phyloP scores from a whole-genome alignment of 2,329 filamentous ascomycete species.

The Exophiala lecanii-corni region DNA sequence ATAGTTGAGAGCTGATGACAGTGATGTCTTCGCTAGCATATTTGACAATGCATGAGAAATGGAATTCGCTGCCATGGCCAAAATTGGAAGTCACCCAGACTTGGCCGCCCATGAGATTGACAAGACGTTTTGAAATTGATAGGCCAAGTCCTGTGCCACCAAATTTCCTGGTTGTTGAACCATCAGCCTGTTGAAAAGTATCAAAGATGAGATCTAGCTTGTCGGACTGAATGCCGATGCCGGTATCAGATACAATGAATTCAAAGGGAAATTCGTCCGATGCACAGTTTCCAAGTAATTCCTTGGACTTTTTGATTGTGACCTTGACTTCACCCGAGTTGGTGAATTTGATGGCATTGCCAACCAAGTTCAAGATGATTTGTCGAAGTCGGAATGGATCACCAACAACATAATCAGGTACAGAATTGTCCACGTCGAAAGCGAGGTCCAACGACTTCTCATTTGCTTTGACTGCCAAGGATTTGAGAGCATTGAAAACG shows the following conservation, averaged over 20 bases:
- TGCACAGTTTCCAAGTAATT: conserved; percentile 49
- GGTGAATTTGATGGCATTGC: conserved; percentile 98
- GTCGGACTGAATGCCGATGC: conserved; percentile 91
- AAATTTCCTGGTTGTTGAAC: conserved; percentile 92
- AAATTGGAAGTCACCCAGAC: conserved; percentile 94
- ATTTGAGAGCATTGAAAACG: conserved; percentile 96
- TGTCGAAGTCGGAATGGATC: conserved; percentile 95
- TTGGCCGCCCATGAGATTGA: conserved; percentile 93
- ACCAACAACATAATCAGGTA: conserved; percentile 91
- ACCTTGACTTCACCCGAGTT: conserved; percentile 94
- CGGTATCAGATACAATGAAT: conserved; percentile 92
- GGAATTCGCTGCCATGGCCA: conserved; percentile 88
- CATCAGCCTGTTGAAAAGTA: conserved; percentile 97
- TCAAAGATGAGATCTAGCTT: conserved; percentile 97
- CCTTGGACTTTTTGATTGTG: conserved; percentile 71
- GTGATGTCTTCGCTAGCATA: conserved; percentile 73
- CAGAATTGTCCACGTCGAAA: conserved; percentile 87
- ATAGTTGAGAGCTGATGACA: conserved; percentile 75
- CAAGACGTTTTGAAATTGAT: conserved; percentile 90
- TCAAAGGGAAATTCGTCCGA: conserved; percentile 85
- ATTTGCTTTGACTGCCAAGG: conserved; percentile 92
- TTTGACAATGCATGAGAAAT: conserved; percentile 90
- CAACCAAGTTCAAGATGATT: conserved; percentile 94
- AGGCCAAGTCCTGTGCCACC: conserved; percentile 89
- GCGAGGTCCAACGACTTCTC: conserved; percentile 91